Conservation (phyloP, 768 basidiomycete genomes). For the Trametes cingulata region DNA sequence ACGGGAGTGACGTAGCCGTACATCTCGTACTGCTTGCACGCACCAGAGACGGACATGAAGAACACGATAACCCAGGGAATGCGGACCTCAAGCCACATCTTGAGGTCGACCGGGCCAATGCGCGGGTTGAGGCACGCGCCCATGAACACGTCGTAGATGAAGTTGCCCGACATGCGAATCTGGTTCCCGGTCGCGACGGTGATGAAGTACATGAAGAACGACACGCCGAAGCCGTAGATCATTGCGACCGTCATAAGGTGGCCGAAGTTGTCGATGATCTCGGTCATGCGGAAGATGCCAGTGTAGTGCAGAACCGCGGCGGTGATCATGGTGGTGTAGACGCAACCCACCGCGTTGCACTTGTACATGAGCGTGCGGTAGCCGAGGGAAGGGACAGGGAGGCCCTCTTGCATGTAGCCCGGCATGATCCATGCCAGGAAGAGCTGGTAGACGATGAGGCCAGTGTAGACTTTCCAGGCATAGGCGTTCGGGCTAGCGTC, state of each 20-base stretch:
- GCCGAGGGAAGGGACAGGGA: slow-evolving; percentile 91
- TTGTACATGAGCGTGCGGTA: slow-evolving; percentile 95
- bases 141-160: slow-evolving; percentile 97
- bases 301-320: slow-evolving; percentile 75
- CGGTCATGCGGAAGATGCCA: slow-evolving; percentile 85
- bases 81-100: slow-evolving; percentile 98
- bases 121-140: slow-evolving; percentile 93
- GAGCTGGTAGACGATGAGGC: slow-evolving; percentile 87
- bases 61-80: slow-evolving; percentile 98
- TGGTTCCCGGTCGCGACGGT: slow-evolving; percentile 76
- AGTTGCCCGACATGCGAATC: slow-evolving; percentile 93
- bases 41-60: slow-evolving; percentile 88
- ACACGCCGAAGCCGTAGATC: slow-evolving; percentile 84
- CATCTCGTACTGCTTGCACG: slow-evolving; percentile 92
- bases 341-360: slow-evolving; percentile 88
- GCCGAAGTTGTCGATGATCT: slow-evolving; percentile 96
- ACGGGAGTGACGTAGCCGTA: slow-evolving; percentile 92
- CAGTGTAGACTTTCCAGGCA: slow-evolving; percentile 88
- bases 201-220: slow-evolving; percentile 78
- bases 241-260: slow-evolving; percentile 94
- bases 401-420: slow-evolving; percentile 90
- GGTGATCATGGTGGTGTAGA: slow-evolving; percentile 81
- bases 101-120: slow-evolving; percentile 87
- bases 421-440: slow-evolving; percentile 89
- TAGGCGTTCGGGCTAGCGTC: slow-evolving; percentile 89